Evolutionary conservation across 2,329 filamentous ascomycete species (phyloP).

Genomic region (Neofusicoccum sp.): DNA sequence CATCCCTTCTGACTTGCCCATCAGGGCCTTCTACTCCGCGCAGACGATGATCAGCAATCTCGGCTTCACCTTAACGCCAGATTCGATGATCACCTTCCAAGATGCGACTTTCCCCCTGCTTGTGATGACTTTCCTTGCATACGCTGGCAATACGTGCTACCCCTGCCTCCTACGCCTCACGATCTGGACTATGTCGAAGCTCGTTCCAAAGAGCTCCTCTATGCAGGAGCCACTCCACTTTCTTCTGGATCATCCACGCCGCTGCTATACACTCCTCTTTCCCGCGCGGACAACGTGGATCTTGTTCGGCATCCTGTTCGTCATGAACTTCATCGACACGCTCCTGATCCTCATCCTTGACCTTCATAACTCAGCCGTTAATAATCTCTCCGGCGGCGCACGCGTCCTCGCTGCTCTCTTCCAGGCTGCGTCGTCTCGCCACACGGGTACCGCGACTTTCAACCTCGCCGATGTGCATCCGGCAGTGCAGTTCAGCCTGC

Average conservation of each 20-base stretch:
- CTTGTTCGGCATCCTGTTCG: constrained; percentile 52
- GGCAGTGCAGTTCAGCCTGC: constrained; percentile 58
- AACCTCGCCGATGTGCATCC: constrained; percentile 52
- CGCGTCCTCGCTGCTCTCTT: constrained; percentile 60
- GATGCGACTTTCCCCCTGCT: constrained; percentile 49
- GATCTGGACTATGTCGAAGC: constrained; percentile 59
- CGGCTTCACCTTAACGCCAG: constrained; percentile 58
- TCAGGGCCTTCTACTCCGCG: constrained; percentile 41
- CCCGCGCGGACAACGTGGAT: constrained; percentile 61
- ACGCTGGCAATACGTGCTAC: constrained; percentile 60
- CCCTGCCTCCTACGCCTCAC: constrained; percentile 61
- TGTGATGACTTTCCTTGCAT: constrained; percentile 52
- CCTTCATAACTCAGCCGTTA: constrained; percentile 54
- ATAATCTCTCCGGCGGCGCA: constrained; percentile 45
- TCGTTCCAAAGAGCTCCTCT: constrained; percentile 42
- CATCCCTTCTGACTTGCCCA: not conserved
- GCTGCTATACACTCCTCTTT: constrained; percentile 66
- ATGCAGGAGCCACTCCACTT: constrained; percentile 56
- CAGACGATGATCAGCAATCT: constrained; percentile 58
- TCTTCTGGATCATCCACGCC: constrained; percentile 63
- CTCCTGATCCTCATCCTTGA: constrained; percentile 31
- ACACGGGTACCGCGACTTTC: constrained; percentile 51
- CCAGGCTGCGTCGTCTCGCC: constrained; percentile 56
- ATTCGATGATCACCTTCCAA: constrained; percentile 64
- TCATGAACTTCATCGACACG: constrained; percentile 55